Evolutionary conservation across 768 basidiomycete genomes (phyloP).

Genomic region (Kwoniella sp.): DNA sequence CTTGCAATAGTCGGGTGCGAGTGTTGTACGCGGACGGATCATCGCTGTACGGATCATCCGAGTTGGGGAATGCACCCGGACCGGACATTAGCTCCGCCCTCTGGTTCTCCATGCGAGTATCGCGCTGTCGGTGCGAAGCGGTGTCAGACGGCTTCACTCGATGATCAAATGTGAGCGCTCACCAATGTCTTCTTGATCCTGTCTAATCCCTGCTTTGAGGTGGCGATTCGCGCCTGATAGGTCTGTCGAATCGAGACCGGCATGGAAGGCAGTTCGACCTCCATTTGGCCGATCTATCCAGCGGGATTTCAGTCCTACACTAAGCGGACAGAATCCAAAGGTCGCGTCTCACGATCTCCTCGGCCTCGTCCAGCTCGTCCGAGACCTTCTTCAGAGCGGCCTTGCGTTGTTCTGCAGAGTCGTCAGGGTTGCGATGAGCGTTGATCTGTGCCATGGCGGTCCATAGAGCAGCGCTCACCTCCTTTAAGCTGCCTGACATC

Average conservation of each 20-base stretch:
- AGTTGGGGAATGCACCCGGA: constrained; percentile 31
- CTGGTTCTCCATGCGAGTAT: constrained; percentile 64
- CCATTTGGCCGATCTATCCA: constrained; percentile 98
- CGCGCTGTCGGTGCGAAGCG: constrained; percentile 54
- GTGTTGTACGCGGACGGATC: constrained; percentile 56
- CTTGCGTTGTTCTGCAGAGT: constrained; percentile 67
- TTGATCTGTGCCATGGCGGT: neutral
- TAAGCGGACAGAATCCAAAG: neutral
- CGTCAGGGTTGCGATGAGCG: neutral
- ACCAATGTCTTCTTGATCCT: constrained; percentile 69
- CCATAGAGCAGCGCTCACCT: constrained; percentile 57
- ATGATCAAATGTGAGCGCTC: constrained; percentile 19
- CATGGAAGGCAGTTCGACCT: constrained; percentile 93
- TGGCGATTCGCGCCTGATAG: constrained; percentile 69
- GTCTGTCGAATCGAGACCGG: constrained; percentile 74
- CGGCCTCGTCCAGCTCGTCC: constrained; percentile 96
- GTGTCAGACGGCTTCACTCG: neutral
- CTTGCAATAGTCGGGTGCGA: constrained; percentile 70
- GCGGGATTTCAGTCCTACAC: too few species aligned
- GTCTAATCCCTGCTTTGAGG: constrained; percentile 69
- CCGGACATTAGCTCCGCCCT: constrained; percentile 70
- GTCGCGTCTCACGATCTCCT: constrained; percentile 72
- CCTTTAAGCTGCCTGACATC: constrained; percentile 63
- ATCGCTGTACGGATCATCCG: constrained; percentile 63
- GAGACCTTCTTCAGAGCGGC: constrained; percentile 74